These are phyloP conservation scores for Gynochthodes officinalis DNA, from an alignment of 257 asterid genomes.

Conservation along the genomic window DNA sequence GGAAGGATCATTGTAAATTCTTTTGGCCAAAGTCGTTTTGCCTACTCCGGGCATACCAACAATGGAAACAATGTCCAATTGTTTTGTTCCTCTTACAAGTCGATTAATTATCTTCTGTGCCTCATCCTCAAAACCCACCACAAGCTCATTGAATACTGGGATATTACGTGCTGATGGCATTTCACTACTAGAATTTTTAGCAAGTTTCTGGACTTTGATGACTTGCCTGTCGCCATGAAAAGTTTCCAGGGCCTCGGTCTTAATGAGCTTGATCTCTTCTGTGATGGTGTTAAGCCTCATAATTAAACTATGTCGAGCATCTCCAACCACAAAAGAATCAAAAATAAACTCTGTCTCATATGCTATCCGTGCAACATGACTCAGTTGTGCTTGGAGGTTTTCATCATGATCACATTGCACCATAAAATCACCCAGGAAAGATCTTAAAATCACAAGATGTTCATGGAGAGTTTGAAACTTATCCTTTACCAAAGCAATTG, in stretches of 20 bases:
- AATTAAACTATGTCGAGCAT: background rate
- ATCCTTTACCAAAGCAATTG: background rate
- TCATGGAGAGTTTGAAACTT: background rate
- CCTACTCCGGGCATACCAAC: background rate
- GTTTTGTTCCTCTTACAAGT: background rate
- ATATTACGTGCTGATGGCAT: background rate
- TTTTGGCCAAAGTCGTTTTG: background rate
- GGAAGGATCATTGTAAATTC: background rate
- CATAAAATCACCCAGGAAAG: background rate
- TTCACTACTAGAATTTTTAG: too few species aligned
- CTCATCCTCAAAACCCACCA: constrained; percentile 1
- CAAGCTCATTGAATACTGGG: background rate
- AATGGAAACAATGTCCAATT: background rate
- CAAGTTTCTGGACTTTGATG: too few species aligned
- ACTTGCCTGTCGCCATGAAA: too few species aligned
- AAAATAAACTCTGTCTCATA: background rate
- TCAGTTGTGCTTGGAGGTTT: background rate
- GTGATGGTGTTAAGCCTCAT: background rate
- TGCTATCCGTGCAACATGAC: background rate
- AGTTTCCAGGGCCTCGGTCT: background rate
- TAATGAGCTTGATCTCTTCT: background rate
- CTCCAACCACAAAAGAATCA: background rate
- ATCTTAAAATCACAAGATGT: background rate
- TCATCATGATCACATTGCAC: background rate
- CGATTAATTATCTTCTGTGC: background rate